Evolutionary conservation across 208 protist species (phyloP).

Genomic region (Crithidia sp.): DNA sequence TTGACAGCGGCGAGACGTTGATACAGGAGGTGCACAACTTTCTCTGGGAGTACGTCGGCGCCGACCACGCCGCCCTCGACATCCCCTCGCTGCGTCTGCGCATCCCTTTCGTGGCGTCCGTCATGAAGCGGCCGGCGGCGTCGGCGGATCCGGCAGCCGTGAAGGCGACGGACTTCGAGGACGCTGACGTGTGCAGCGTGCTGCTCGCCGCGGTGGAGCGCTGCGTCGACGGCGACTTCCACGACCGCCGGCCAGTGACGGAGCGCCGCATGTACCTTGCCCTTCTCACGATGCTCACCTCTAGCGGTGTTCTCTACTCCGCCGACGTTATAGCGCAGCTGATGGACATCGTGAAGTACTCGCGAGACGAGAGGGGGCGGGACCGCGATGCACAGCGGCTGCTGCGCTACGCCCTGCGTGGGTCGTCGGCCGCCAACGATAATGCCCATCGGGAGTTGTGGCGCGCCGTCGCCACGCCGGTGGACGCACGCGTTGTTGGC

Average conservation of each 20-base stretch:
- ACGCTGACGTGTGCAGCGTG: conserved; percentile 79
- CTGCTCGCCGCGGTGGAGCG: conserved; percentile 79
- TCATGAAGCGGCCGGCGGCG: conserved; percentile 59
- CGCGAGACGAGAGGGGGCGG: conserved; percentile 39
- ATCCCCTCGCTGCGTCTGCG: conserved; percentile 70
- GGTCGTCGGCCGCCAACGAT: conserved; percentile 62
- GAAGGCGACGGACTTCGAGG: conserved; percentile 68
- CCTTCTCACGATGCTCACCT: conserved; percentile 78
- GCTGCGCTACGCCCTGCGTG: conserved; percentile 77
- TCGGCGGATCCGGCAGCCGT: conserved; percentile 33
- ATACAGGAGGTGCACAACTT: conserved; percentile 83
- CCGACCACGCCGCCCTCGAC: conserved; percentile 77
- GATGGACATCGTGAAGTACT: conserved; percentile 91
- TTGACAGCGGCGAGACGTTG: conserved; percentile 54
- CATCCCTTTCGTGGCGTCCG: conserved; percentile 76
- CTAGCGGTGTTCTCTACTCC: conserved; percentile 83
- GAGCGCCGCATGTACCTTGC: conserved; percentile 80
- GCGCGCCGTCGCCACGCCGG: conserved; percentile 49
- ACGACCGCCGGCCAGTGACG: conserved; percentile 57
- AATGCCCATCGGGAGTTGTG: conserved; percentile 61
- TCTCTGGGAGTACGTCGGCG: conserved; percentile 82
- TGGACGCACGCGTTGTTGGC: conserved; percentile 77
- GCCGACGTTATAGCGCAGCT: conserved; percentile 82
- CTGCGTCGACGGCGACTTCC: conserved; percentile 66
- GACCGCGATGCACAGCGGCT: conserved; percentile 78